phyloP scores from a whole-genome alignment of 306 rosid species.

The Ochetophila trinervis region DNA sequence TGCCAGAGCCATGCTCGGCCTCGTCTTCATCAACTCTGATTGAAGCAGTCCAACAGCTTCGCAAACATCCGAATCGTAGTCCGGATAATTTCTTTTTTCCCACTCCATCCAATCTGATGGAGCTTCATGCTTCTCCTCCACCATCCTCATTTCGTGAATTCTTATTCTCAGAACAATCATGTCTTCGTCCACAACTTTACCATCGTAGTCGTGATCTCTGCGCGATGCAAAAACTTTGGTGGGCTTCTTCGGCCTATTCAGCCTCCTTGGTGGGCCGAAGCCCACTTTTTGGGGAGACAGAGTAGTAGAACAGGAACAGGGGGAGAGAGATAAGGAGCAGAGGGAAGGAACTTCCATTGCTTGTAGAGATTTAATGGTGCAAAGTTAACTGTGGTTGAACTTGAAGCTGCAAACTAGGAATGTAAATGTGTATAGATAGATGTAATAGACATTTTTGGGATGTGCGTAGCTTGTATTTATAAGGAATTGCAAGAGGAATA shows the following conservation, averaged over 20 bases:
- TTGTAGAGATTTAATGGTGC: background rate
- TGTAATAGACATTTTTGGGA: background rate
- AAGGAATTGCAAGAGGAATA: background rate
- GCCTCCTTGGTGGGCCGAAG: background rate
- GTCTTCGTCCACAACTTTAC: constrained; percentile 51
- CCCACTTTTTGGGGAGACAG: background rate
- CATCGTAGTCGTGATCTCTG: constrained; percentile 35
- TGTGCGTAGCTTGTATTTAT: background rate
- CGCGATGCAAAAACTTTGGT: constrained; percentile 26
- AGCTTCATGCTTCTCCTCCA: constrained; percentile 5
- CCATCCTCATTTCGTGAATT: constrained; percentile 43
- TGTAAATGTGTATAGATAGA: too few species aligned
- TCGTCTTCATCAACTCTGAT: constrained; percentile 27
- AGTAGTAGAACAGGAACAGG: constrained; percentile 1
- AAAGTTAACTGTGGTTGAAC: background rate
- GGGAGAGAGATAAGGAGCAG: constrained; percentile 10
- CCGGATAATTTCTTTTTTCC: constrained; percentile 25
- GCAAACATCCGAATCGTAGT: constrained; percentile 20
- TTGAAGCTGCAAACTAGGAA: background rate
- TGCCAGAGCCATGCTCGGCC: constrained; percentile 32
- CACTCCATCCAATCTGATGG: constrained; percentile 34
- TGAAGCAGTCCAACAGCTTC: constrained; percentile 37
- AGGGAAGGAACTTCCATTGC: constrained; percentile 29
- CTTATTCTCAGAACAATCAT: constrained; percentile 55
- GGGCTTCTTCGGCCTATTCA: too few species aligned